phyloP scores from a whole-genome alignment of 1,139 yeast genomes.

The Saccharomyces hybrid region DNA sequence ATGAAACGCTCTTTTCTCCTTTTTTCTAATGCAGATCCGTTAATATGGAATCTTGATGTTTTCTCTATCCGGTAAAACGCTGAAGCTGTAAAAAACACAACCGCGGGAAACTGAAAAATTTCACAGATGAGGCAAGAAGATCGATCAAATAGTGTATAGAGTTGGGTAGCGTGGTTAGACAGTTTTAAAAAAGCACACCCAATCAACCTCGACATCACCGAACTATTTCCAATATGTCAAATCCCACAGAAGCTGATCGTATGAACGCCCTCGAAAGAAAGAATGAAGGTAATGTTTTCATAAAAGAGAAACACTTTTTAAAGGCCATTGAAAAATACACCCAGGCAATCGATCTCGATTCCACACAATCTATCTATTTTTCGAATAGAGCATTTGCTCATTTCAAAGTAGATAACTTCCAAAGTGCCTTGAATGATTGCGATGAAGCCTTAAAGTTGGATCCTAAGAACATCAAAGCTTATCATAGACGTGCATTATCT shows the following conservation, averaged over 20 bases:
- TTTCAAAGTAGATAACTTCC: conserved; percentile 78
- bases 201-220: background rate
- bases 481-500: conserved; percentile 77
- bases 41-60: background rate
- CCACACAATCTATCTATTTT: conserved; percentile 61
- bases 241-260: conserved; percentile 17
- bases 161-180: background rate
- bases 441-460: conserved; percentile 62
- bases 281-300: conserved; percentile 63
- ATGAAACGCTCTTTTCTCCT: too few species aligned
- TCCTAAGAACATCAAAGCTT: conserved; percentile 62
- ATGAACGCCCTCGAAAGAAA: conserved; percentile 48
- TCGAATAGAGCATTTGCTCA: conserved; percentile 90
- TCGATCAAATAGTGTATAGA: background rate
- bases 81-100: background rate
- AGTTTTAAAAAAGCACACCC: background rate
- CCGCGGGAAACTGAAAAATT: background rate
- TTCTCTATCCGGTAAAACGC: background rate
- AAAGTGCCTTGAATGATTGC: conserved; percentile 74
- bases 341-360: conserved; percentile 64
- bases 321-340: conserved; percentile 68
- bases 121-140: background rate
- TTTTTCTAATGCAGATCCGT: too few species aligned
- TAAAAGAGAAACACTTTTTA: conserved; percentile 54
- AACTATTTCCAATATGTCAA: background rate